Conservation (phyloP, 768 basidiomycete species). For the Tulasnella sp. region DNA sequence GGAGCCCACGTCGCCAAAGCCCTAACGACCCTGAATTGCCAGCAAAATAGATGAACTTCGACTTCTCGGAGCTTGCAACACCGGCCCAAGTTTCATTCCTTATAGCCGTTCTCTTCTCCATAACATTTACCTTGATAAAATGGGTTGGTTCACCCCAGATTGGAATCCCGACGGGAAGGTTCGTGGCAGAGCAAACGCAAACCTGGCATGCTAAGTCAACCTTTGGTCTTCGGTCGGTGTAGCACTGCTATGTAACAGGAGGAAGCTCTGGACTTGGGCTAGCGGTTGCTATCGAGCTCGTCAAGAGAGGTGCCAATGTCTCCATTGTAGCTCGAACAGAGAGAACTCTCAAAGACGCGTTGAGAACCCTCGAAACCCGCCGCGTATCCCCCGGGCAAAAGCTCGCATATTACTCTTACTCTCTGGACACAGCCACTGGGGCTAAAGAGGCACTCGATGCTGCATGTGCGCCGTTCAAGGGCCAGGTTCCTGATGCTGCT, state of each 20-base stretch:
- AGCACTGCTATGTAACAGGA: conserved; percentile 89
- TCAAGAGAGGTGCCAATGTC: conserved; percentile 72
- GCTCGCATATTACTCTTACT: conserved; percentile 67
- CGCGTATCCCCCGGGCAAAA: conserved; percentile 55
- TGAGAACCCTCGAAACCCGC: conserved; percentile 67
- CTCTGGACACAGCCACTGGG: conserved; percentile 56
- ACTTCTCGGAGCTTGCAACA: background rate
- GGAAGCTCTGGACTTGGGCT: conserved; percentile 82
- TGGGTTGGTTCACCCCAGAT: conserved; percentile 41
- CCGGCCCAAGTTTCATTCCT: background rate
- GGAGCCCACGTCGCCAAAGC: background rate
- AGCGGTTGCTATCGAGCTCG: conserved; percentile 67
- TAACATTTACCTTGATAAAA: background rate
- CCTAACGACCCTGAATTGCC: background rate
- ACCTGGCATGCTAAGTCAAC: background rate
- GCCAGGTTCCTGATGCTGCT: conserved; percentile 70
- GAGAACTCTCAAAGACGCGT: conserved; percentile 61
- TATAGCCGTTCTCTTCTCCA: background rate
- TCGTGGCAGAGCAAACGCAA: conserved; percentile 31
- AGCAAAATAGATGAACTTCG: background rate
- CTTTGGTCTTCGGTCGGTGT: background rate
- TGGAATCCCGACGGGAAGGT: conserved; percentile 59
- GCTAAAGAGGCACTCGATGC: conserved; percentile 66
- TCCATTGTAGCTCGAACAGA: conserved; percentile 83
- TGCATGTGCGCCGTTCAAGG: conserved; percentile 58